Evolutionary conservation across 2,329 filamentous ascomycete species (phyloP).

Genomic region (Claviceps citrina): DNA sequence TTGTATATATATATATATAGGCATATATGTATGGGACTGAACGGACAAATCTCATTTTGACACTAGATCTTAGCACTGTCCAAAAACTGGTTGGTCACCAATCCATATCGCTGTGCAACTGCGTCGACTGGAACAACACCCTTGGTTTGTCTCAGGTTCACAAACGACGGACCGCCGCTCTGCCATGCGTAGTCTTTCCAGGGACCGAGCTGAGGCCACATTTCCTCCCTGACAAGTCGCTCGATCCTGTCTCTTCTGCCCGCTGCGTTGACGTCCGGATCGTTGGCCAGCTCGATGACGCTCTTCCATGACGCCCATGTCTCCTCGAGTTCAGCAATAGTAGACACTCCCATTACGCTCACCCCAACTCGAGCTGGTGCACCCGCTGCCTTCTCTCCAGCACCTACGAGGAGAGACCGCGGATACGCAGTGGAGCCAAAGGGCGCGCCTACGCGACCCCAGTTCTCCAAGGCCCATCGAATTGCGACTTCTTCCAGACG

Average conservation of each 20-base stretch:
- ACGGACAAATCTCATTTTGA: too few relatives aligned
- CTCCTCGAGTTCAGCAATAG: conserved; percentile 46
- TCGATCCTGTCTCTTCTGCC: conserved; percentile 18
- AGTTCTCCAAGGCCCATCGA: conserved; percentile 58
- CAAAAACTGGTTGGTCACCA: conserved; percentile 12
- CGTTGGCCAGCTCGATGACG: conserved; percentile 27
- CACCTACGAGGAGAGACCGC: neutral
- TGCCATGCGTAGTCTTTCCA: conserved; percentile 53
- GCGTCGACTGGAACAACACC: conserved; percentile 19
- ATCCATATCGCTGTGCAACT: conserved; percentile 12
- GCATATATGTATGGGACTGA: too few relatives aligned
- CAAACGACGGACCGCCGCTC: conserved; percentile 35
- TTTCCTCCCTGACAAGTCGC: conserved; percentile 21
- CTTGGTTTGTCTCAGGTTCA: conserved; percentile 20
- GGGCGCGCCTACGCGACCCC: conserved; percentile 33
- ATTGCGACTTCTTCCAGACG: conserved; percentile 73
- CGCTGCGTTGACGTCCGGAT: conserved; percentile 19
- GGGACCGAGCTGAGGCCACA: conserved; percentile 42
- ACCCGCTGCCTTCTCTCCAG: conserved; percentile 4
- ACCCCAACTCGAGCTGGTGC: conserved; percentile 30
- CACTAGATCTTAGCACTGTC: conserved; percentile 16
- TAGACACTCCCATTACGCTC: conserved; percentile 51
- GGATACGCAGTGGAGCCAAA: conserved; percentile 22
- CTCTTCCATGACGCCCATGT: conserved; percentile 43
- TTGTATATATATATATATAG: too few relatives aligned